Conservation (phyloP, 805 yeast species). For the Soucietia sequanensis region DNA sequence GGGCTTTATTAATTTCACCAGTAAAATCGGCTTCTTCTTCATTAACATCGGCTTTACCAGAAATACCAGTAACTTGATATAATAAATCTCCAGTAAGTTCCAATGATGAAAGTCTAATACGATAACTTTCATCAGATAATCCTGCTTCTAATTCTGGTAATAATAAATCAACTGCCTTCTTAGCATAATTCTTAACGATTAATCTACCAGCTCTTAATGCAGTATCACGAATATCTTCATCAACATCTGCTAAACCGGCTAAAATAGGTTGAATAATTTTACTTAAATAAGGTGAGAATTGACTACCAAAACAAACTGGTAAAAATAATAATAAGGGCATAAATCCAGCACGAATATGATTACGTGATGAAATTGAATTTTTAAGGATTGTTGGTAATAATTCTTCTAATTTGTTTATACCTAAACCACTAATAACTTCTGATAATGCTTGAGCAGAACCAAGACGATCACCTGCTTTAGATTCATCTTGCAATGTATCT, state of each 20-base stretch:
- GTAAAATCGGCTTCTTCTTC: conserved; percentile 51
- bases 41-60: conserved; percentile 68
- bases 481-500: conserved; percentile 71
- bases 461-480: conserved; percentile 83
- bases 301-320: conserved; percentile 92
- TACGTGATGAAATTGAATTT: conserved; percentile 64
- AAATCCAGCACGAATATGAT: conserved; percentile 84
- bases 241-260: conserved; percentile 85
- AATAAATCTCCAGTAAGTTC: conserved; percentile 93
- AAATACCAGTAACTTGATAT: conserved; percentile 90
- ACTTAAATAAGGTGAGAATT: conserved; percentile 84
- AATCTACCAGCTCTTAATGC: conserved; percentile 91
- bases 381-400: conserved; percentile 75
- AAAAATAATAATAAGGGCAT: conserved; percentile 85
- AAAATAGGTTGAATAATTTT: conserved; percentile 89
- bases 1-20: conserved; percentile 56
- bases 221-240: conserved; percentile 83
- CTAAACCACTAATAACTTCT: conserved; percentile 91
- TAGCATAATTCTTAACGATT: conserved; percentile 87
- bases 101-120: conserved; percentile 90
- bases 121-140: conserved; percentile 72
- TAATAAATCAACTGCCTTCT: conserved; percentile 86
- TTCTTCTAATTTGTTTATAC: conserved; percentile 84
- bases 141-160: conserved; percentile 94
- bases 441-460: conserved; percentile 98